phyloP scores from a whole-genome alignment of 306 rosid genomes.

The Sophora flavescens region DNA sequence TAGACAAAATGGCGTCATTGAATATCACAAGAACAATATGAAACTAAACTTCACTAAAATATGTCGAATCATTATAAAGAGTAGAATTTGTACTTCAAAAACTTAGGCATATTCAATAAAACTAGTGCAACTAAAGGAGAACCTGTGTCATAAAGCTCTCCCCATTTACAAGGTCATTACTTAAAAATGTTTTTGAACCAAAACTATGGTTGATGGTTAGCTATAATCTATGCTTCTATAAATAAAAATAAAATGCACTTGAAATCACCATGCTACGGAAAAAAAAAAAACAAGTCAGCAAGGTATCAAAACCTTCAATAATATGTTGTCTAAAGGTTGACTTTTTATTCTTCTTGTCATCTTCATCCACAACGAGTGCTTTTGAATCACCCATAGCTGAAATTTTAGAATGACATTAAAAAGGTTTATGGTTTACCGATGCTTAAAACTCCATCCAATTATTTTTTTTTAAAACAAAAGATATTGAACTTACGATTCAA shows the following conservation, averaged over 20 bases:
- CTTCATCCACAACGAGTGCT: constrained; percentile 50
- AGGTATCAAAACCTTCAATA: constrained; percentile 39
- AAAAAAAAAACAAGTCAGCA: background rate
- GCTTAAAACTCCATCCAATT: constrained; percentile 2
- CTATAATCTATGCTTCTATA: background rate
- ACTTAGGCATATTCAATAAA: constrained; percentile 11
- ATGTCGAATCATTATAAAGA: background rate
- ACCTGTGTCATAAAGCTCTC: too few relatives aligned
- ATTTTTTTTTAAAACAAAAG: constrained; percentile 26
- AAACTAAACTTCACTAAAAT: background rate
- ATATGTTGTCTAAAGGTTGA: constrained; percentile 26
- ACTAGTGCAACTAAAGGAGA: background rate
- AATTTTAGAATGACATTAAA: constrained; percentile 22
- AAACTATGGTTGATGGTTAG: background rate
- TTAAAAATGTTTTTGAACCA: constrained; percentile 10
- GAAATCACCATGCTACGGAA: background rate
- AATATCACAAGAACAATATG: constrained; percentile 17
- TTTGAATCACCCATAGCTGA: constrained; percentile 67
- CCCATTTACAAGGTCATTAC: too few relatives aligned
- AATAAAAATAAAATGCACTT: constrained; percentile 25
- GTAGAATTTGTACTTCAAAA: background rate
- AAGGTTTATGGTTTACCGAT: background rate
- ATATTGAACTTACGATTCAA: constrained; percentile 63
- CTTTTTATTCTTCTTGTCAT: constrained; percentile 37
- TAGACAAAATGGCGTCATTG: background rate